Evolutionary conservation across 1,139 yeast genomes (phyloP), one percentile per base, ranked within the genome.

Genomic region (Debaryomycetaceae sp.): DNA sequence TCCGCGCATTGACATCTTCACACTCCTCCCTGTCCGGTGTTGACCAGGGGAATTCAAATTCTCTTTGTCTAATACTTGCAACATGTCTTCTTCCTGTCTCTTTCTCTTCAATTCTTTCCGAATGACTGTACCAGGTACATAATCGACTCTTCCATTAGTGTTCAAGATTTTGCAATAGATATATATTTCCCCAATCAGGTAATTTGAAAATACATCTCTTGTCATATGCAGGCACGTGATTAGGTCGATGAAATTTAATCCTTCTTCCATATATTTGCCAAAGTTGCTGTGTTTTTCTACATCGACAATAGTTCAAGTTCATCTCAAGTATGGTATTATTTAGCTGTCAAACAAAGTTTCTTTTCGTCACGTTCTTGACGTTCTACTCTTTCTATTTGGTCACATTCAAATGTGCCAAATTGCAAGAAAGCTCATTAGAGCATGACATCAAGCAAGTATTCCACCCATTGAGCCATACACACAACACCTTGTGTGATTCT

Each of bases 391-490:
- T 66, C 31, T 74, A 74, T 59, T 69, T 74, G 54, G 61, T 61
- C 53, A 57, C 64, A 38, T 73, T 69, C 62, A 73, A 73, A 56
- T 74, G 79, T 58, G 66, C 62, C 42, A 54, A 62, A 37, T 65
- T 70, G 50, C 55, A 63, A 45, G 67, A 66, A 52, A 53, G 66
- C 14, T 58, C 67, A 24, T 56, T 68, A 46, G 63, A 65, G 45
- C 63, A 59, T 47, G 62, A 58, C 33, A 59, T 58, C 47, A 57
- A 63, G 42, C 42, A 50, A 20, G 62, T 68, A 42, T 58, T 69
- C 53, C 76, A 72, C 52, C 78, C 79, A 42, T 65, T 72, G 49
- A 52, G 65, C 43, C 63, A 65, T 49, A 58, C 62, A 48, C 75
- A 71, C 53, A 58, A 58, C 52, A 59, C 59, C 42, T 57, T 69